These are phyloP conservation scores for Oldenlandia corymbosa DNA, from an alignment of 257 asterid species.

Conservation along the genomic window DNA sequence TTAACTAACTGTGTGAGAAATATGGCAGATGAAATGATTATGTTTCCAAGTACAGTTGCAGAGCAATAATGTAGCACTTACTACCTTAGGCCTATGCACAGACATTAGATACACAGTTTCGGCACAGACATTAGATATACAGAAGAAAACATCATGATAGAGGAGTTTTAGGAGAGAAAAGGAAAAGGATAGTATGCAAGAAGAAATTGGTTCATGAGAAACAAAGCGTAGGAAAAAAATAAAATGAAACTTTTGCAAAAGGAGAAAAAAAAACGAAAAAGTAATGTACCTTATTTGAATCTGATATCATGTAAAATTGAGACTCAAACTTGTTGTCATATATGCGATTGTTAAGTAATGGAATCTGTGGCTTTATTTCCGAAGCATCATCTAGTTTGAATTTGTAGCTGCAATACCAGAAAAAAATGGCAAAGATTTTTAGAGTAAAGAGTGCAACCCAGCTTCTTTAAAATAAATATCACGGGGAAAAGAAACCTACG, in stretches of 20 bases:
- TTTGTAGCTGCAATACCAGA: constrained; percentile 68
- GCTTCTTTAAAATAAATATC: not conserved
- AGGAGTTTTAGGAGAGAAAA: too few relatives aligned
- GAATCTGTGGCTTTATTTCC: constrained; percentile 81
- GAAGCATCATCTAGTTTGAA: constrained; percentile 82
- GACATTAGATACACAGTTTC: too few relatives aligned
- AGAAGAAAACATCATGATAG: too few relatives aligned
- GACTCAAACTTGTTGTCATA: constrained; percentile 95
- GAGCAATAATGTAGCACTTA: too few relatives aligned
- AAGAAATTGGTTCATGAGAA: not conserved
- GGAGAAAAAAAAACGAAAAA: not conserved
- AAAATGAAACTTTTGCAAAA: constrained; percentile 4
- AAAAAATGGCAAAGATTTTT: constrained; percentile 23
- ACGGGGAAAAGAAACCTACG: constrained; percentile 45
- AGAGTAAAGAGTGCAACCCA: constrained; percentile 11
- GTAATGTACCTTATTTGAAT: constrained; percentile 72
- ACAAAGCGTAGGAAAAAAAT: constrained; percentile 4
- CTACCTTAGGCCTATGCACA: too few relatives aligned
- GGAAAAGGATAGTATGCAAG: not conserved
- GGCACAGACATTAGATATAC: too few relatives aligned
- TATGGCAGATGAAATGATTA: too few relatives aligned
- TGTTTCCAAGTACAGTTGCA: too few relatives aligned
- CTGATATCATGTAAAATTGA: constrained; percentile 96
- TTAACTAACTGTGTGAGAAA: too few relatives aligned
- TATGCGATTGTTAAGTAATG: constrained; percentile 86